phyloP scores from a whole-genome alignment of 495 filamentous ascomycete genomes.

The Xylaria flabelliformis region DNA sequence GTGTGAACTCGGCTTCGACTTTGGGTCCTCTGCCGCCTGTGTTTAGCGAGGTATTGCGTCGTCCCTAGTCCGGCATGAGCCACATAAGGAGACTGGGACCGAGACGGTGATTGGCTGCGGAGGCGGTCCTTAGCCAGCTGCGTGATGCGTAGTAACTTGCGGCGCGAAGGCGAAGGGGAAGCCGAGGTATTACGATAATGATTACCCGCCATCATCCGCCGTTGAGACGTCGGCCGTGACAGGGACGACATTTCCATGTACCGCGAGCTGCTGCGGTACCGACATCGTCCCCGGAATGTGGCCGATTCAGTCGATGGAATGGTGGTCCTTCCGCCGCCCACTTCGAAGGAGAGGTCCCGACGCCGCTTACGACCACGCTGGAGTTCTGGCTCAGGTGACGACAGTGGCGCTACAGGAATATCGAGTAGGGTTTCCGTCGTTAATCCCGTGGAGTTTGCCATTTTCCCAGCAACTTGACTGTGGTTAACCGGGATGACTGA shows the following conservation, averaged over 20 bases:
- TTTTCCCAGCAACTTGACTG: conserved; percentile 23
- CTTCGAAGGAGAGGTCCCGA: conserved; percentile 35
- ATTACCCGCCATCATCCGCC: neutral
- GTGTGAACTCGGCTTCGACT: conserved; percentile 44
- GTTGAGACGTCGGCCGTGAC: conserved; percentile 25
- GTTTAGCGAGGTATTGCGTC: conserved; percentile 32
- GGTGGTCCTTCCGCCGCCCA: conserved; percentile 27
- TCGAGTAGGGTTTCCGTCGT: conserved; percentile 35
- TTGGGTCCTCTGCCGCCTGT: conserved; percentile 46
- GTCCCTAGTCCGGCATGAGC: conserved; percentile 16
- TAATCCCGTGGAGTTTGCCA: conserved; percentile 16
- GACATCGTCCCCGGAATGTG: conserved; percentile 48
- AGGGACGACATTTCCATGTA: conserved; percentile 34
- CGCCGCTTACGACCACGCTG: conserved; percentile 46
- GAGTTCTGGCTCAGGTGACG: conserved; percentile 41
- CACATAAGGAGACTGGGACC: conserved; percentile 38
- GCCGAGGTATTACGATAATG: conserved; percentile 35
- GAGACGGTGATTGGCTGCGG: conserved; percentile 47
- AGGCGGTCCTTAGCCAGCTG: conserved; percentile 36
- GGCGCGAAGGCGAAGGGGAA: conserved; percentile 43
- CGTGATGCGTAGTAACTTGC: conserved; percentile 39
- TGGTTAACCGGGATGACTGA: neutral
- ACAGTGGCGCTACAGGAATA: conserved; percentile 35
- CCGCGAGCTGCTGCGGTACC: conserved; percentile 47
- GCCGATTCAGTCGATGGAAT: conserved; percentile 46